These are phyloP conservation scores for Populus pruinosa DNA, from an alignment of 345 rosid genomes.

Conservation along the genomic window DNA sequence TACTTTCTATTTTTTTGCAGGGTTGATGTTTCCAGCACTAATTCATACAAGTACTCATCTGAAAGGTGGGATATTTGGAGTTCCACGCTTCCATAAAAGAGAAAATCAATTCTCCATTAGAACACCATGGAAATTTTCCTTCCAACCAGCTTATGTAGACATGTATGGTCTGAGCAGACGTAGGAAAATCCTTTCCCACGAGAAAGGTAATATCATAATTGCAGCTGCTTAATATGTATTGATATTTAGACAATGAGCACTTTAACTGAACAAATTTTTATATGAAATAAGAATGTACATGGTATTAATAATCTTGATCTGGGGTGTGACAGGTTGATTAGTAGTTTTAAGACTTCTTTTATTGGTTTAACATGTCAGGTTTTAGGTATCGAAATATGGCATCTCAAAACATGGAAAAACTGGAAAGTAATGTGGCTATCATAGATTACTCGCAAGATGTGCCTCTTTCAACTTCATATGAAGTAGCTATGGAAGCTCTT, in stretches of 20 bases:
- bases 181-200: slow-evolving; percentile 2
- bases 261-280: neutral
- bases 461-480: slow-evolving; percentile 54
- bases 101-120: slow-evolving; percentile 12
- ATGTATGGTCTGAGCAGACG: slow-evolving; percentile 1
- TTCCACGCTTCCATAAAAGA: slow-evolving; percentile 30
- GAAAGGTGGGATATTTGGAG: slow-evolving; percentile 31
- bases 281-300: neutral
- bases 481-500: slow-evolving; percentile 79
- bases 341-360: slow-evolving; percentile 17
- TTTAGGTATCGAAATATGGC: slow-evolving; percentile 36
- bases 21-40: slow-evolving; percentile 34
- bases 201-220: slow-evolving; percentile 16
- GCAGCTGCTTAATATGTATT: neutral
- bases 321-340: neutral
- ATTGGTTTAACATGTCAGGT: slow-evolving; percentile 35
- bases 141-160: slow-evolving; percentile 12
- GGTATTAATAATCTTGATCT: neutral
- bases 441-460: slow-evolving; percentile 35
- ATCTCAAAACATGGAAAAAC: slow-evolving; percentile 36
- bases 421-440: slow-evolving; percentile 20
- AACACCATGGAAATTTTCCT: slow-evolving; percentile 21
- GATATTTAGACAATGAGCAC: neutral
- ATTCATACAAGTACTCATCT: slow-evolving; percentile 13
- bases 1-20: slow-evolving; percentile 1